Percentiles rank a stretch among this genome's conserved stretches.
Conservation (phyloP, 2,329 filamentous ascomycete genomes). For the Basipetospora sp. region DNA sequence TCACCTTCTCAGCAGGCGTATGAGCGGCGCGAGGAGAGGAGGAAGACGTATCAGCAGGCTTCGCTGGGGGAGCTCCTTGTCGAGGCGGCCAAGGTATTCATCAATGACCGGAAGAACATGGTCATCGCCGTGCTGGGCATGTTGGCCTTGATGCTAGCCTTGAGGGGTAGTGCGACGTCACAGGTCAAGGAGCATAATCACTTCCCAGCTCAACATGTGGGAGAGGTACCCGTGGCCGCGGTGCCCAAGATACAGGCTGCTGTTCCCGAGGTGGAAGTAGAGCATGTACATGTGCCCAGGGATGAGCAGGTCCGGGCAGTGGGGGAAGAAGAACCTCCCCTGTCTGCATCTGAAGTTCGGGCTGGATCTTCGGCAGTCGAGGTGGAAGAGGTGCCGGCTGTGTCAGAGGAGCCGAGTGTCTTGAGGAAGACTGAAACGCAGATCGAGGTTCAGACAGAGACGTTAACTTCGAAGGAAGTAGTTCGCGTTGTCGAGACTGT, state of each 20-base stretch:
- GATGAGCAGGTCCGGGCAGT: no score
- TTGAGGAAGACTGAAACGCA: not conserved
- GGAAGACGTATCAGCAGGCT: conserved; percentile 23
- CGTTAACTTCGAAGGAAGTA: conserved; percentile 14
- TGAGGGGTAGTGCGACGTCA: conserved; percentile 18
- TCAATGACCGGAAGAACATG: conserved; percentile 46
- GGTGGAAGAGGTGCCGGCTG: not conserved
- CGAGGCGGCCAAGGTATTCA: conserved; percentile 36
- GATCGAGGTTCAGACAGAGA: conserved; percentile 11
- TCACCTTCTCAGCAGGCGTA: conserved; percentile 13
- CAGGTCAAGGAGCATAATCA: conserved; percentile 7
- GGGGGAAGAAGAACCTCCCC: no score
- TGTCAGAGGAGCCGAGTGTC: conserved; percentile 9
- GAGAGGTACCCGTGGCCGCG: conserved; percentile 3
- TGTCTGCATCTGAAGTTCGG: no score
- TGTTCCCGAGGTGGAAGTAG: no score
- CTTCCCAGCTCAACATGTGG: not conserved
- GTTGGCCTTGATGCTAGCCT: conserved; percentile 37
- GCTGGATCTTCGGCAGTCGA: no score
- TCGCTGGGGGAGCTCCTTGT: conserved; percentile 39
- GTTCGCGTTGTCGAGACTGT: conserved; percentile 22
- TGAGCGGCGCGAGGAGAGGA: conserved; percentile 17
- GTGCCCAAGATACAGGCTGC: no score
- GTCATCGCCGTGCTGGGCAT: conserved; percentile 39
- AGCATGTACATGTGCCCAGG: no score